Base-by-base conservation (phyloP, 257 asterid species). In the Solanum raphanifolium region DNA sequence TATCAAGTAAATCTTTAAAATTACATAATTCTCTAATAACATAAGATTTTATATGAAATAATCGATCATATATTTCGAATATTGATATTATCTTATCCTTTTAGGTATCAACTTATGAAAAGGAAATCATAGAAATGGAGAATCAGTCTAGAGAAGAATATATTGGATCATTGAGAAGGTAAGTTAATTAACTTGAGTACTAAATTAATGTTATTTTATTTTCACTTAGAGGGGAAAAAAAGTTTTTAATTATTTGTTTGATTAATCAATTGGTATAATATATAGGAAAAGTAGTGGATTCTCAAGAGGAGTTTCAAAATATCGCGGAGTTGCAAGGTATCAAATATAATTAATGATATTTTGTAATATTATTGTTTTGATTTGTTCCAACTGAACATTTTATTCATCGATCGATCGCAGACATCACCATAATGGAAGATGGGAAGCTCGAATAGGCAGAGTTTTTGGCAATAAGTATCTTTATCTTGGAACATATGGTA, bases 401-500 rank as follows among this genome's bases (percentile, higher is more conserved):
- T 68, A 6, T 68, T 68, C 10, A 55, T 55, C 10, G 5, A 27
- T 68, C 21, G 21, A 13, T 68, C 21, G 1, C 90, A 95, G 98
- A 85, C 98, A 95, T 88, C 98, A 95, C 52, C 98, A 95, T 83
- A 95, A 95, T 86, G 98, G 98, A 89, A 93, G 98, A 94, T 95
- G 98, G 98, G 98, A 95, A 92, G 98, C 98, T 84, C 91, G 98
- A 87, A 95, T 95, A 32, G 98, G 98, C 15, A 87, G 98, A 87
- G 98, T 95, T 60, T 95, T 95, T 62, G 98, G 98, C 87, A 95
- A 95, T 87, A 95, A 94, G 68, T 95, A 95, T 83, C 98, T 95
- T 29, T 95, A 95, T 76, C 94, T 95, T 52, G 98, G 98, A 89
- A 95, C 98, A 58, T 95, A 95, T 39, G 98, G 98, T 94, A 94